Base-by-base conservation (phyloP, 164 flowering plant genomes). In the Stephania japonica region DNA sequence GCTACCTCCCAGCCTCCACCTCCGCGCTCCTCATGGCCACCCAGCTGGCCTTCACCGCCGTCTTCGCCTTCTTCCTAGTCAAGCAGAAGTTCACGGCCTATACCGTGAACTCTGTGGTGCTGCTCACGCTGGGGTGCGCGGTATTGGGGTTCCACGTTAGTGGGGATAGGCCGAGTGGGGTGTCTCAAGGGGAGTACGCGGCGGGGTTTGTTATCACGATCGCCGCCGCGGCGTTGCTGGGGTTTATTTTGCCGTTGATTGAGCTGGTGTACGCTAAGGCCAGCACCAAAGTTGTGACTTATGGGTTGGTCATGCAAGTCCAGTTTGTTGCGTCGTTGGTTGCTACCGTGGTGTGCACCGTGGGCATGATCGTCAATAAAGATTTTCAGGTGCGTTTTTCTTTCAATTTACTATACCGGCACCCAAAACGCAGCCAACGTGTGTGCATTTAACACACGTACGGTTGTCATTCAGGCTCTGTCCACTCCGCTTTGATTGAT, bases 41-140 rank as follows among this genome's bases (percentile, higher is more conserved):
- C 9, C 82, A 78, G 25, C 74, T 82, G 6, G 80, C 77, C 8
- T 82, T 82, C 79, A 82, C 85, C 14, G 79, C 83, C n/a, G 23
- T 78, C 18, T 82, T 82, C 42, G 76, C 82, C 11, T 49, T 80
- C 19, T 1, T 78, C 6, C 42, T 80, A 16, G 85, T 80, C 11
- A 77, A 49, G 65, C 80, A 80, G 63, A 74, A 66, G 32, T 83
- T 80, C 67, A 83, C 75, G 5, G 56, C 76, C 1, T 83, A 76
- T 25, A 72, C 83, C 0, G 53, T 81, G 24, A 74, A 80, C 18
- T 76, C 82, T 0, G 80, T 83, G 19, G 77, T 79, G 2, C 42
- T 83, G 66, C 71, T 83, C 72, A 83, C 80, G 0, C 68, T 83
- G 3, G 82, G 82, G 12, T 50, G 81, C 0, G 63, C 71, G 14